Conservation (phyloP, 2,329 filamentous ascomycete species). For the Neofusicoccum parvum region DNA sequence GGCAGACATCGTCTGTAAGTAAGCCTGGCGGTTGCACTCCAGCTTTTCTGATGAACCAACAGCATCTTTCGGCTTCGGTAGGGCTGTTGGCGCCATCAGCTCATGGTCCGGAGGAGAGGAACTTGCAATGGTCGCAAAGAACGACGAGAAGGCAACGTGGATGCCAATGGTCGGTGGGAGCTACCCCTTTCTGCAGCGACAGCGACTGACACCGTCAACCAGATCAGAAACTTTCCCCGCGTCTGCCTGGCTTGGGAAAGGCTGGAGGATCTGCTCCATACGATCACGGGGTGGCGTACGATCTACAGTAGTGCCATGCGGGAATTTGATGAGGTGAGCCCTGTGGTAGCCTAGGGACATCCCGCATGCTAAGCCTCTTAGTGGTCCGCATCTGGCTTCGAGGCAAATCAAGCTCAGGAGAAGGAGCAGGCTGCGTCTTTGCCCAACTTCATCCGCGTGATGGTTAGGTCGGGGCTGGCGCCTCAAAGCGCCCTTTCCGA, state of each 20-base stretch:
- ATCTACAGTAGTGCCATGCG: background rate
- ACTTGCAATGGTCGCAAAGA: slow-evolving; percentile 1
- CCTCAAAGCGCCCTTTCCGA: background rate
- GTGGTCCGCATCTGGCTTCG: background rate
- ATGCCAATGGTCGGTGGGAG: background rate
- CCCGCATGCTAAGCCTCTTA: background rate
- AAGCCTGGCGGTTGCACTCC: background rate
- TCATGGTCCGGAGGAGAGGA: background rate
- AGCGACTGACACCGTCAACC: background rate
- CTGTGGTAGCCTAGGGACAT: background rate
- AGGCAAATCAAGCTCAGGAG: background rate
- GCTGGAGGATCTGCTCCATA: background rate
- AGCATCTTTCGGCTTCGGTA: slow-evolving; percentile 4
- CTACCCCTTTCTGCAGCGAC: too few relatives aligned
- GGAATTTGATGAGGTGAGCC: background rate
- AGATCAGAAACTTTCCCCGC: background rate
- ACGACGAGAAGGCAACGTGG: slow-evolving; percentile 8
- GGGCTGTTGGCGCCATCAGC: background rate
- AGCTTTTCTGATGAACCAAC: background rate
- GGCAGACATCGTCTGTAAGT: slow-evolving; percentile 5
- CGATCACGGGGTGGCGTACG: background rate
- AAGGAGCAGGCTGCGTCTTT: background rate
- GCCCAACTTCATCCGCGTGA: slow-evolving; percentile 1
- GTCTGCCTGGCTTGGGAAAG: background rate
- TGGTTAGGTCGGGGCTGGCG: background rate